Evolutionary conservation across 1,284 basidiomycete genomes (phyloP), one percentile per base, ranked within the genome.

Genomic region (Ceratobasidium sp.): DNA sequence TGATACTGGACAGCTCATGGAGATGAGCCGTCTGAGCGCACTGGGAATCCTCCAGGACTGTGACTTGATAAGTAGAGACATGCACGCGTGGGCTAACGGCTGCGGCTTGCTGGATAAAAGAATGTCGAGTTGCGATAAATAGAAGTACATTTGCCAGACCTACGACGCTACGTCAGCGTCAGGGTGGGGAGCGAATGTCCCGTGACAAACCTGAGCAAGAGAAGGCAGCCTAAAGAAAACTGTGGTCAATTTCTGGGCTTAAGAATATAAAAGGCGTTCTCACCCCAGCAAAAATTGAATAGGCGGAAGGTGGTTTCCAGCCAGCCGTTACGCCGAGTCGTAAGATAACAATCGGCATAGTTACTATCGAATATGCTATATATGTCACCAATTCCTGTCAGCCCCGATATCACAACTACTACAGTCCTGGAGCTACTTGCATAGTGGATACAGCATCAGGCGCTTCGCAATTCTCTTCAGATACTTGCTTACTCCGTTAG

Each of bases 361-460:
- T 67, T 11, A 67, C 53, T 11, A 67, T 11, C 14, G 64, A 67
- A 67, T 67, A 67, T 12, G 56, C 64, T 67, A 30, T n/a, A 56
- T 5, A 23, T 11, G 16, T 7, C n/a, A 42, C 21, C 33, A 25
- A n/a, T 18, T 1, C 16, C 6, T 8, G 18, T 11, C 54, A 42
- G 12, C 4, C 28, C 23, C 28, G 23, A 11, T 38, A 40, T 8
- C 18, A 30, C 5, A 30, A 49, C 36, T 14, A 30, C 14, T 30
- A 28, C 44, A 18, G 18, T 14, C 14, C 25, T 1, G 16, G 9
- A 23, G 53, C 9, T 3, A 46, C 64, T 56, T 25, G 56, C 64
- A 51, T 8, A 67, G 53, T 2, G 64, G 64, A 46, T 67, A 67
- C 6, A 67, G 25, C 64, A 67, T 67, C 33, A 67, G 25, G 18